These are phyloP conservation scores for Camellia japonica DNA, from an alignment of 148 eudicot species.

Conservation along the genomic window DNA sequence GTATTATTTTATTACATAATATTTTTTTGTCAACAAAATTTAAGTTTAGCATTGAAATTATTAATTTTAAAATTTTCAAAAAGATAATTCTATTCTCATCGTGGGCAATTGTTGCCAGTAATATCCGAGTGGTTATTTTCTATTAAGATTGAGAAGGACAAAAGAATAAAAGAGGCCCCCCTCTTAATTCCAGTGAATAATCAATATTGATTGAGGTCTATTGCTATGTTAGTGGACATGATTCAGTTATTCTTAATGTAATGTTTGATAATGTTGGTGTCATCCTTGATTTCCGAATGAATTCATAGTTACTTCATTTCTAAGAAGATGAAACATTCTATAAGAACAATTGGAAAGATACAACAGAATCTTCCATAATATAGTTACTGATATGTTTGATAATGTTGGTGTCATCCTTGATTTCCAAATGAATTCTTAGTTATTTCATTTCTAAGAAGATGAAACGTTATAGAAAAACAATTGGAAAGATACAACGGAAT, in stretches of 20 bases:
- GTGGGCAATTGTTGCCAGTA: constrained; percentile 9
- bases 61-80: too few species aligned
- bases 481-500: too few species aligned
- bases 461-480: too few species aligned
- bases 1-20: too few species aligned
- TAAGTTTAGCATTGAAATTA: too few species aligned
- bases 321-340: neutral
- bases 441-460: too few species aligned
- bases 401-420: too few species aligned
- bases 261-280: constrained; percentile 1
- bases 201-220: neutral
- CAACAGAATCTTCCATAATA: neutral
- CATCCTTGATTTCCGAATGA: neutral
- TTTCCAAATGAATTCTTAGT: too few species aligned
- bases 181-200: constrained; percentile 12
- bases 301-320: neutral
- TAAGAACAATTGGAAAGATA: neutral
- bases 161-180: constrained; percentile 27
- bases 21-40: too few species aligned
- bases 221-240: neutral
- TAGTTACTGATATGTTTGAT: too few species aligned
- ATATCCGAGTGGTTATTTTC: constrained; percentile 7
- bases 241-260: neutral
- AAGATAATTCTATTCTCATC: too few species aligned
- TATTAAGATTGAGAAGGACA: constrained; percentile 21